Percentiles rank a stretch among this genome's conserved stretches.
phyloP scores from a whole-genome alignment of 2,329 filamentous ascomycete genomes.

The Cercospora sp. region DNA sequence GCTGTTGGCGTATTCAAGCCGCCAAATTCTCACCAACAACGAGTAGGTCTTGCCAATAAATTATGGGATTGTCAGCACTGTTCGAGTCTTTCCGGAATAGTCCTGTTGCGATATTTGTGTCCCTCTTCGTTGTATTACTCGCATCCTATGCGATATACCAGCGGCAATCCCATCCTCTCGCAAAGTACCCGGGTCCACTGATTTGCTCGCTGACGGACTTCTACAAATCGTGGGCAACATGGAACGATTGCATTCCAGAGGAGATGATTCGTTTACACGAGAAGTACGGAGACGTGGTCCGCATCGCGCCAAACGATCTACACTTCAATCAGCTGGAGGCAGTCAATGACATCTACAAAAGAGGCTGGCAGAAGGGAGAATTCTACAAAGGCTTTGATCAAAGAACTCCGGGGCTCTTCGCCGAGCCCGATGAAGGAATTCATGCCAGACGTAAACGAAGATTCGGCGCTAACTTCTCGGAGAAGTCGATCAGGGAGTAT shows the following conservation, averaged over 20 bases:
- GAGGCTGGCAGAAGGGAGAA: conserved; percentile 4
- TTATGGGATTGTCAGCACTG: background rate
- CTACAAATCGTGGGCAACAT: background rate
- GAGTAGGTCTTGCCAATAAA: too few relatives aligned
- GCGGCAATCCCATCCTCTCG: conserved; percentile 34
- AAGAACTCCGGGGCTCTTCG: background rate
- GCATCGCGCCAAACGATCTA: conserved; percentile 18
- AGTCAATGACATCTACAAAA: conserved; percentile 7
- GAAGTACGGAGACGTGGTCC: conserved; percentile 20
- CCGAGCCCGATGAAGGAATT: background rate
- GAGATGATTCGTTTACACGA: conserved; percentile 6
- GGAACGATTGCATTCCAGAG: background rate
- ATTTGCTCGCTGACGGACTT: conserved; percentile 13
- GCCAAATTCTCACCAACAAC: too few relatives aligned
- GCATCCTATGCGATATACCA: background rate
- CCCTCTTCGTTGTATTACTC: background rate
- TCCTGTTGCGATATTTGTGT: background rate
- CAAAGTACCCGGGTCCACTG: conserved; percentile 44
- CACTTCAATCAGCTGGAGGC: background rate
- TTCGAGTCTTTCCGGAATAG: background rate
- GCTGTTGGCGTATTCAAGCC: too few relatives aligned
- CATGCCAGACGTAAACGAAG: conserved; percentile 4
- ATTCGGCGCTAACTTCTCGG: conserved; percentile 1
- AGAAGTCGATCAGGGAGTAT: background rate
- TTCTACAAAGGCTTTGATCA: conserved; percentile 8